phyloP scores from a whole-genome alignment of 176 grass and related monocot species.

The Areca catechu region DNA sequence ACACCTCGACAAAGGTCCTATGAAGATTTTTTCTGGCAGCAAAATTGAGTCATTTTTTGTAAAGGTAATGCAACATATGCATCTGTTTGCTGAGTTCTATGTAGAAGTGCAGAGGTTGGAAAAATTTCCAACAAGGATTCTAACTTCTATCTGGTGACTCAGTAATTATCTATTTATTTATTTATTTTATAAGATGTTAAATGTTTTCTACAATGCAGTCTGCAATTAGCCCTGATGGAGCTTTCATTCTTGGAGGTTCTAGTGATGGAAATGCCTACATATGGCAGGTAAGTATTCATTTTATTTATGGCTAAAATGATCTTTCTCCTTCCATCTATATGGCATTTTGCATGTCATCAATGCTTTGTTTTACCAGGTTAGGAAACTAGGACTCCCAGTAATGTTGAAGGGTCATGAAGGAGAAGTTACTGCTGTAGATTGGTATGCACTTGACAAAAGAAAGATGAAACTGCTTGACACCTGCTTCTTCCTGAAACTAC shows the following conservation, averaged over 20 bases:
- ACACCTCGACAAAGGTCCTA: constrained; percentile 64
- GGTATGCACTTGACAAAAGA: constrained; percentile 27
- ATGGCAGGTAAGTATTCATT: constrained; percentile 58
- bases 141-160: not conserved
- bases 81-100: no score
- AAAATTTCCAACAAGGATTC: no score
- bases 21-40: constrained; percentile 63
- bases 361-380: constrained; percentile 36
- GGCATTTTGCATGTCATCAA: constrained; percentile 7
- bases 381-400: constrained; percentile 37
- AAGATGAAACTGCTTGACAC: not conserved
- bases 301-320: not conserved
- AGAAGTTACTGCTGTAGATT: constrained; percentile 84
- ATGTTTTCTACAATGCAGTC: constrained; percentile 32
- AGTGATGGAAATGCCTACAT: constrained; percentile 78
- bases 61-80: constrained; percentile 30
- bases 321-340: not conserved
- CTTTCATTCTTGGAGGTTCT: constrained; percentile 80
- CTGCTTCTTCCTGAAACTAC: no score
- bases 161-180: not conserved
- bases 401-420: constrained; percentile 67
- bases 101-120: no score
- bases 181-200: constrained; percentile 15
- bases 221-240: constrained; percentile 76
- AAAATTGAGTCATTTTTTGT: constrained; percentile 98